Evolutionary conservation across 176 grass and related monocot genomes (phyloP), one percentile per base, ranked within the genome.

Genomic region (Triticum turgidum): DNA sequence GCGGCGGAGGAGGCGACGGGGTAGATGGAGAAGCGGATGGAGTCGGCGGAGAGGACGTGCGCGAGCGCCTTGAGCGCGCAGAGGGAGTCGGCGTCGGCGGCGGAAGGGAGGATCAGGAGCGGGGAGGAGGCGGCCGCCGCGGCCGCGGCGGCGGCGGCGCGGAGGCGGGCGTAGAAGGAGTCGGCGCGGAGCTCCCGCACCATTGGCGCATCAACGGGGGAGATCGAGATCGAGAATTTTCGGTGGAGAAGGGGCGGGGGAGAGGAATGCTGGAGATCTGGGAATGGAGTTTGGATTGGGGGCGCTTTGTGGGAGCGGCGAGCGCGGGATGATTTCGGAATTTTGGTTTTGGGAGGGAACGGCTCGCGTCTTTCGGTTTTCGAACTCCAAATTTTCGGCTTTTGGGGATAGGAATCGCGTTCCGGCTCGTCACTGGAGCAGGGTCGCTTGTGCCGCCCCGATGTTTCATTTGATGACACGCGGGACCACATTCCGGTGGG

Each of bases 41-140:
- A 64, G 65, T 54, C 78, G 30, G 76, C 87, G 39, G 92, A 86
- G 70, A 97, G 95, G 70, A 97, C 85, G 56, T 88, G 87, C 11
- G 92, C 85, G 5, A 97, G 71, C 3, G 77, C 93, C 75, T 92
- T 72, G 61, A 97, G 65, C 35, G 92, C 91, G 65, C 90, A 94
- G 61, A 97, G 95, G 4, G 95, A 91, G 61, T 97, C 95, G 42
- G 89, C 89, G 87, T 94, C 92, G 25, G 92, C 86, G 1, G 95
- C 86, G 3, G 95, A 92, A 3, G 95, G 92, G 12, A 97, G 92
- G 68, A 97, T 91, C 41, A 97, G 84, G 12, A 97, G 82, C 71
- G 91, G 95, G 6, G 89, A 92, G 34, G 87, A 76, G 11, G 84
- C 86, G 18, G 65, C 70, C 0, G 77, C 41, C 11, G 88, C 75